A percentile compares a stretch with the other conserved stretches of the same genome.
phyloP scores from a whole-genome alignment of 169 alveolate genomes.

The Babesia ovis region DNA sequence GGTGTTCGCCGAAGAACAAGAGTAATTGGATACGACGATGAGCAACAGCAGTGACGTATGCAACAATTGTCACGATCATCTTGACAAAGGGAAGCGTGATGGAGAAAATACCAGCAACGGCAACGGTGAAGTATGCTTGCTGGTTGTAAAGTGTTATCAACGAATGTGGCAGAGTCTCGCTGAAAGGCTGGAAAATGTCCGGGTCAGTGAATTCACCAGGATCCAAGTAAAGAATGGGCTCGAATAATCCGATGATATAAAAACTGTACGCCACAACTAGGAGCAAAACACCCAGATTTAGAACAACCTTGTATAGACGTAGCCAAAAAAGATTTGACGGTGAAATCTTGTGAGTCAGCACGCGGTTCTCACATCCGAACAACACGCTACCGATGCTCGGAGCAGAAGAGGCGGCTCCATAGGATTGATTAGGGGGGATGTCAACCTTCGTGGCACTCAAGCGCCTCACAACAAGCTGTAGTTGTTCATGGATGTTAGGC shows the following conservation, averaged over 20 bases:
- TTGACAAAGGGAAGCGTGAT: constrained; percentile 60
- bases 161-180: constrained; percentile 65
- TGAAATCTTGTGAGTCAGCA: constrained; percentile 36
- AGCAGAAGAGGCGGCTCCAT: neutral
- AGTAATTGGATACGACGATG: constrained; percentile 53
- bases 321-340: constrained; percentile 52
- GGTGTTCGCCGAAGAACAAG: constrained; percentile 38
- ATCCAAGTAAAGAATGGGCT: constrained; percentile 51
- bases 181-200: constrained; percentile 44
- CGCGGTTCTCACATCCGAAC: constrained; percentile 15
- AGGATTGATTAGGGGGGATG: neutral
- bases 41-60: constrained; percentile 19
- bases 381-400: constrained; percentile 4
- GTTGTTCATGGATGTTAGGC: neutral
- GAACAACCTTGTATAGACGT: constrained; percentile 18
- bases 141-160: constrained; percentile 40
- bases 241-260: constrained; percentile 35
- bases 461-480: neutral
- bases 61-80: constrained; percentile 38
- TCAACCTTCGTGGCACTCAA: constrained; percentile 15
- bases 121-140: constrained; percentile 49
- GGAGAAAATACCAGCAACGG: constrained; percentile 49
- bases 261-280: constrained; percentile 49
- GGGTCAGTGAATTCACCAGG: constrained; percentile 64
- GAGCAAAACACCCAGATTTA: constrained; percentile 17